These are phyloP conservation scores for Eucalyptus dawsonii DNA, from an alignment of 345 rosid genomes.

Conservation along the genomic window DNA sequence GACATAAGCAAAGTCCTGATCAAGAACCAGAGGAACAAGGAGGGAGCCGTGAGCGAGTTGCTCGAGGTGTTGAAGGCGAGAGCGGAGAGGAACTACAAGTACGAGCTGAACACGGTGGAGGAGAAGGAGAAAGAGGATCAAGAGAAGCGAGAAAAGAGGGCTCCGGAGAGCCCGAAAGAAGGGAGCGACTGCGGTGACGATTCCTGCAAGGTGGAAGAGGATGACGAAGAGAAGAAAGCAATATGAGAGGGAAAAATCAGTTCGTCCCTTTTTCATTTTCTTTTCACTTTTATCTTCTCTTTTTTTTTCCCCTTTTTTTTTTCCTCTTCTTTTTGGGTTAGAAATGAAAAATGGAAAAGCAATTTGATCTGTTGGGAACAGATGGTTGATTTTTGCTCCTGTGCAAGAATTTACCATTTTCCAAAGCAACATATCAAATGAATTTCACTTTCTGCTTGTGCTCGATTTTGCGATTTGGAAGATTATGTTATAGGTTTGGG, in stretches of 20 bases:
- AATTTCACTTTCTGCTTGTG: not conserved
- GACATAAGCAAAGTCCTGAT: constrained; percentile 68
- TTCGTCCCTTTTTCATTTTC: not conserved
- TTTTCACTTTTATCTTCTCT: not conserved
- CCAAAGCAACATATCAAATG: not conserved
- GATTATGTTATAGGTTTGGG: not conserved
- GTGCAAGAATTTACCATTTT: too few species aligned
- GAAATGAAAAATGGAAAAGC: too few species aligned
- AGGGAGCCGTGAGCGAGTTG: constrained; percentile 41
- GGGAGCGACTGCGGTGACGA: not conserved
- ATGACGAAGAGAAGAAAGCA: not conserved
- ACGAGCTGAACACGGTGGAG: constrained; percentile 3
- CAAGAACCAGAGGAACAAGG: constrained; percentile 40
- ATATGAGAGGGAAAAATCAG: not conserved
- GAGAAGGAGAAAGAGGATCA: constrained; percentile 21
- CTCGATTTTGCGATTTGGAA: not conserved
- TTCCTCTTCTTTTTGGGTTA: too few species aligned
- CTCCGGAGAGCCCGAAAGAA: constrained; percentile 39
- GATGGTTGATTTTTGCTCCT: too few species aligned
- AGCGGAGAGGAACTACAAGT: constrained; percentile 28
- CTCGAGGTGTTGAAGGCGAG: constrained; percentile 29
- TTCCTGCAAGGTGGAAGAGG: not conserved
- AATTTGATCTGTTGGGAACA: too few species aligned
- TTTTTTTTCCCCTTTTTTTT: too few species aligned
- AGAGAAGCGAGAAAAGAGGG: constrained; percentile 54